Evolutionary conservation across 2,329 filamentous ascomycete species (phyloP), one percentile per base, ranked within the genome.

Genomic region (Colletotrichum acutatum): DNA sequence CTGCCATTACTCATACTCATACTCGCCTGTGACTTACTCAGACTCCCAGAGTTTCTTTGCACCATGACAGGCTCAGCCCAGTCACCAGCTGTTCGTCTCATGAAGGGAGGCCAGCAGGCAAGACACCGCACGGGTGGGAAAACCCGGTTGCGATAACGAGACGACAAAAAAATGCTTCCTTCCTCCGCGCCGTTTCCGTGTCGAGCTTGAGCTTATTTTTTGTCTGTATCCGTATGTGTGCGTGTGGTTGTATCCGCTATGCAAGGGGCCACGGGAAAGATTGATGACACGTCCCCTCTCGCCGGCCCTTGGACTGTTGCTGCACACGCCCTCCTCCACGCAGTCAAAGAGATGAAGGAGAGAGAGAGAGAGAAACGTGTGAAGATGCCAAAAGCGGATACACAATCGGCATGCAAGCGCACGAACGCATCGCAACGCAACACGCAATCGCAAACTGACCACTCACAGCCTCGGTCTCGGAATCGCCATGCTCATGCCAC

Each of bases 391-490:
- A 42, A 19, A 61, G 26, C 34, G 24, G 58, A 52, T 30, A 24
- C 26, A 30, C 8, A 26, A 52, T 60, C 34, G 19, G n/a, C 57
- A 59, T 8, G 32, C 30, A 8, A 26, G 22, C 14, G 24, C 32
- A 42, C 19, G 19, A 32, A 26, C 34, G 24, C 34, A 28, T 22
- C 3, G 16, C 24, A n/a, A 28, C 42, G 19, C 19, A 37, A 58
- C 30, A 14, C 5, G 30, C n/a, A 32, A 22, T 49, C 24, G 37
- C 37, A 61, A 30, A n/a, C 28, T 30, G 28, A 64, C 56, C 64
- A 68, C 34, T 71, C 26, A 67, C 57, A 11, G 46, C 49, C 26
- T 57, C 34, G 64, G 49, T 58, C 61, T 71, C 68, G 68, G 68
- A 64, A 28, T 54, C 22, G 46, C 52, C 26, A 56, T 19, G n/a